Conservation (phyloP, 1,284 basidiomycete genomes). For the Cerrena zonata region DNA sequence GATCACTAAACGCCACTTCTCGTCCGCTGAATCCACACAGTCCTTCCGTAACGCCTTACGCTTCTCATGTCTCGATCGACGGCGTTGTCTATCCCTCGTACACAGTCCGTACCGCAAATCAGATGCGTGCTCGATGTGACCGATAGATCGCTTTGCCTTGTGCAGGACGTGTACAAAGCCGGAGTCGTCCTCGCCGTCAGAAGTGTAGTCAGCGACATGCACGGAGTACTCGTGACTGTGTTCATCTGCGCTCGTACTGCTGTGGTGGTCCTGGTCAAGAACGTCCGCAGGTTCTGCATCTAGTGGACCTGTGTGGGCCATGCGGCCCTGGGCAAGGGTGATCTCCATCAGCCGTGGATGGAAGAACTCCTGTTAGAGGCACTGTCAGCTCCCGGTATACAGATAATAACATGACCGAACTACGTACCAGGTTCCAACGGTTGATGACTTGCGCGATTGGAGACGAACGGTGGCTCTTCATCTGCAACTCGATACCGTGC, state of each 20-base stretch:
- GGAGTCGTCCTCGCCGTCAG: too few relatives aligned
- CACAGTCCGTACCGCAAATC: too few relatives aligned
- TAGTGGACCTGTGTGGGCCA: constrained; percentile 20
- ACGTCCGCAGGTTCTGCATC: constrained; percentile 12
- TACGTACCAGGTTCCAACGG: constrained; percentile 33
- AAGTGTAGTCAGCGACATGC: too few relatives aligned
- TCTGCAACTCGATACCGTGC: constrained; percentile 13
- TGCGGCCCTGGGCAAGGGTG: constrained; percentile 30
- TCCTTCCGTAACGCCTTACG: constrained; percentile 1
- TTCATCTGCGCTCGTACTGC: too few relatives aligned
- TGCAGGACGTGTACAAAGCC: too few relatives aligned
- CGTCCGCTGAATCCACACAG: not conserved
- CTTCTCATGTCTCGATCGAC: too few relatives aligned
- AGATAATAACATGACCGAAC: not conserved
- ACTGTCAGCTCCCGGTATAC: not conserved
- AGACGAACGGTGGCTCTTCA: constrained; percentile 13
- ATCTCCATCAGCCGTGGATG: constrained; percentile 31
- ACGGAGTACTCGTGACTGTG: too few relatives aligned
- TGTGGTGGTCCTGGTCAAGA: not conserved
- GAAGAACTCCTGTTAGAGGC: constrained; percentile 30
- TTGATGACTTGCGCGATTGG: constrained; percentile 28
- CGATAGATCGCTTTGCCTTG: too few relatives aligned
- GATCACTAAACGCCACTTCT: constrained; percentile 9
- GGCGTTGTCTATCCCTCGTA: too few relatives aligned
- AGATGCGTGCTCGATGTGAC: too few relatives aligned